phyloP scores from a whole-genome alignment of 192 early-diverging fungal genomes.

The Podila horticola region DNA sequence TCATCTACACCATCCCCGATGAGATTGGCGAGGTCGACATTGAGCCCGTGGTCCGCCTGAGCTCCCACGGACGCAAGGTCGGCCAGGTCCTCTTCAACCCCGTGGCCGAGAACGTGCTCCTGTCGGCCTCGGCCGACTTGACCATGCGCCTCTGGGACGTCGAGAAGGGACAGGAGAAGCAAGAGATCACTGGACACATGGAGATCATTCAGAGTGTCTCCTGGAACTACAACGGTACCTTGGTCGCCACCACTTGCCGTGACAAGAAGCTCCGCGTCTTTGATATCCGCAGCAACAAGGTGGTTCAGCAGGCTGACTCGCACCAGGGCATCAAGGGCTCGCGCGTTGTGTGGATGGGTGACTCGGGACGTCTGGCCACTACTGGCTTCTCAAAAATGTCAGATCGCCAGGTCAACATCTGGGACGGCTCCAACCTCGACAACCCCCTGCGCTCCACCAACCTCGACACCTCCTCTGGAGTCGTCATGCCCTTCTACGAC shows the following conservation, averaged over 20 bases:
- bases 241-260: conserved; percentile 91
- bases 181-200: conserved; percentile 84
- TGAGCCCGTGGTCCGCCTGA: conserved; percentile 82
- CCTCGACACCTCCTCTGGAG: conserved; percentile 93
- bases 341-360: conserved; percentile 91
- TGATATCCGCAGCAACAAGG: conserved; percentile 88
- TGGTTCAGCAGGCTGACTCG: conserved; percentile 82
- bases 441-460: conserved; percentile 79
- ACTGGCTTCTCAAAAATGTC: conserved; percentile 95
- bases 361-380: conserved; percentile 80
- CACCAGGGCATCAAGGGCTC: conserved; percentile 98
- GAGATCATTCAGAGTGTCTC: conserved; percentile 93
- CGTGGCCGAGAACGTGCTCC: conserved; percentile 91
- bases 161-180: conserved; percentile 76
- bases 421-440: conserved; percentile 77
- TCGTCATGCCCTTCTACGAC: conserved; percentile 98
- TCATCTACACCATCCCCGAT: conserved; percentile 96
- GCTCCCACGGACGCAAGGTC: conserved; percentile 91
- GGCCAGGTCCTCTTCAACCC: conserved; percentile 99
- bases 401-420: conserved; percentile 95
- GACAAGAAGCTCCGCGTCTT: conserved; percentile 97
- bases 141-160: conserved; percentile 97
- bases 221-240: conserved; percentile 89
- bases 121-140: conserved; percentile 88
- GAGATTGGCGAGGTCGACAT: conserved; percentile 74